Evolutionary conservation across 2,329 filamentous ascomycete species (phyloP).

Genomic region (Scorias spongiosa): DNA sequence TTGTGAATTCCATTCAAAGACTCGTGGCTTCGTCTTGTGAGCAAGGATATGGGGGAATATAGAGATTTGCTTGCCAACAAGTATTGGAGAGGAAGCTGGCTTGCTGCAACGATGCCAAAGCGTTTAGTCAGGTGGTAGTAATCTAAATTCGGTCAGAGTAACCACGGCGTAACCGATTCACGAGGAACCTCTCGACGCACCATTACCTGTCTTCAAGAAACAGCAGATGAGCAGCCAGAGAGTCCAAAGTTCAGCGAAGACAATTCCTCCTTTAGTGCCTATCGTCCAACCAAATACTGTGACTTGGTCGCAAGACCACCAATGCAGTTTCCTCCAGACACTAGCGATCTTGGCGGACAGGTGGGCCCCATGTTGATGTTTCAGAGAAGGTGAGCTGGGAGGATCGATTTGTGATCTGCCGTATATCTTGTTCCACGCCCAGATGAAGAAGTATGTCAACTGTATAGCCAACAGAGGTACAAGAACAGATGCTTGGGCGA

Average conservation of each 20-base stretch:
- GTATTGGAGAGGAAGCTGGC: slow-evolving; percentile 45
- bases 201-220: slow-evolving; percentile 37
- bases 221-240: slow-evolving; percentile 37
- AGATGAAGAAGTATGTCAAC: slow-evolving; percentile 21
- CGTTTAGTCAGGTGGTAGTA: slow-evolving; percentile 50
- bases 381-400: slow-evolving; percentile 28
- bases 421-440: slow-evolving; percentile 5
- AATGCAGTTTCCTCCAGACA: slow-evolving; percentile 17
- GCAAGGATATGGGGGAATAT: slow-evolving; percentile 35
- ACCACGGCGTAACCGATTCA: slow-evolving; percentile 39
- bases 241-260: slow-evolving; percentile 34
- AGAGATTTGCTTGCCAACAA: slow-evolving; percentile 37
- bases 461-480: slow-evolving; percentile 30
- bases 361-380: slow-evolving; percentile 2
- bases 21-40: slow-evolving; percentile 40
- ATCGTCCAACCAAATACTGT: slow-evolving; percentile 19
- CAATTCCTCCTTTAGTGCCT: slow-evolving; percentile 37
- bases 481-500: slow-evolving; percentile 40
- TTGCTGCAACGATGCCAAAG: slow-evolving; percentile 42
- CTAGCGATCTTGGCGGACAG: slow-evolving; percentile 5
- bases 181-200: slow-evolving; percentile 25
- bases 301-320: slow-evolving; percentile 16
- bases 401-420: slow-evolving; percentile 11
- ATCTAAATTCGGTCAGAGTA: slow-evolving; percentile 25
- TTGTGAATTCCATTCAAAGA: slow-evolving; percentile 42